Conservation (phyloP, 768 basidiomycete genomes). For the Tubosaeta brunneosetosa region DNA sequence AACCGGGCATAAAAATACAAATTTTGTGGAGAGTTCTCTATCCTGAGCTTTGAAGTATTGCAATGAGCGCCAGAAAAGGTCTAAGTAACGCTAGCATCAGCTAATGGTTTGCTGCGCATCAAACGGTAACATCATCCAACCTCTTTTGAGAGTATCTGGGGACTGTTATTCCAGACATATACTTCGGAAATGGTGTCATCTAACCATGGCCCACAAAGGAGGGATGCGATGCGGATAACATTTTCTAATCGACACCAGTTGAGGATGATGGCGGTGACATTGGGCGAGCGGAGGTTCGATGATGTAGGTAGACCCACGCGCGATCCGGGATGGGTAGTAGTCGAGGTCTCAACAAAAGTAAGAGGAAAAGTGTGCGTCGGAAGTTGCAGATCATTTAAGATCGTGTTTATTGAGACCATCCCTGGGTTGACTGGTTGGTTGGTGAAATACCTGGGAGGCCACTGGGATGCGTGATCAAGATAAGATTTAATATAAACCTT, state of each 20-base stretch:
- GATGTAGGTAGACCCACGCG: conserved; percentile 12
- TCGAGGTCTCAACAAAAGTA: conserved; percentile 12
- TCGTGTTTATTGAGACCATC: conserved; percentile 10
- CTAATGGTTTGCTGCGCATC: background rate
- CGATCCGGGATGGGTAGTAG: background rate
- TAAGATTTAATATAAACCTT: background rate
- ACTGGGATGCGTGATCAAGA: background rate
- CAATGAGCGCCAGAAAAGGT: conserved; percentile 42
- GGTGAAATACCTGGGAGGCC: background rate
- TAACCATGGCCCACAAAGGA: conserved; percentile 46
- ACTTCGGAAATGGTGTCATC: conserved; percentile 45
- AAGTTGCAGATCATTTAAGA: conserved; percentile 13
- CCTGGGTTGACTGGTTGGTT: background rate
- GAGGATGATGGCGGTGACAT: conserved; percentile 54
- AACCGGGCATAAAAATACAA: conserved; percentile 60
- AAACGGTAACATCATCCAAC: conserved; percentile 29
- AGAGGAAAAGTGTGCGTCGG: conserved; percentile 12
- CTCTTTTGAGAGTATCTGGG: conserved; percentile 35
- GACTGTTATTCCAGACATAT: conserved; percentile 63
- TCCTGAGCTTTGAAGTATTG: conserved; percentile 39
- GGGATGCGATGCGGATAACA: conserved; percentile 49
- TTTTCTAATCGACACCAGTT: conserved; percentile 69
- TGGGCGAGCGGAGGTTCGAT: conserved; percentile 21
- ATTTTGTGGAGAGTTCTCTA: conserved; percentile 55
- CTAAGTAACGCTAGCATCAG: conserved; percentile 21